Percentiles rank a stretch among this genome's conserved stretches.
Conservation (phyloP, 2,329 filamentous ascomycete genomes). For the Pestalotiopsis sp. region DNA sequence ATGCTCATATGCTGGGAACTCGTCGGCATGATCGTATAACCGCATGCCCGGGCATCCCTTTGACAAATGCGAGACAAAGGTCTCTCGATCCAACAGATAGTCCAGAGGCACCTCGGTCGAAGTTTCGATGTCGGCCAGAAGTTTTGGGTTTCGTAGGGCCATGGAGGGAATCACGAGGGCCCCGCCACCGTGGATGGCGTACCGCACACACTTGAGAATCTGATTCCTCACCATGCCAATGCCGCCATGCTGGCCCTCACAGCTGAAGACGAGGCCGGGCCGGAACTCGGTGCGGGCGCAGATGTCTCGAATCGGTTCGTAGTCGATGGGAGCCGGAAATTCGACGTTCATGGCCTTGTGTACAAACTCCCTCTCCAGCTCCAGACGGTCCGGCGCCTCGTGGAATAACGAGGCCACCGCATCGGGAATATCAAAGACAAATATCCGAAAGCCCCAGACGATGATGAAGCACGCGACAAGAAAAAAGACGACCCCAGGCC, state of each 20-base stretch:
- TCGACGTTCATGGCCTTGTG: slow-evolving; percentile 31
- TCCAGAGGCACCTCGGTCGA: slow-evolving; percentile 28
- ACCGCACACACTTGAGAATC: slow-evolving; percentile 42
- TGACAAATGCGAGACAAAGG: slow-evolving; percentile 26
- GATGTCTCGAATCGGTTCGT: slow-evolving; percentile 32
- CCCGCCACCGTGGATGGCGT: slow-evolving; percentile 38
- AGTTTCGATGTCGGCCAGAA: slow-evolving; percentile 33
- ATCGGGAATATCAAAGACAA: slow-evolving; percentile 16
- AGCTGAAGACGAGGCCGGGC: slow-evolving; percentile 37
- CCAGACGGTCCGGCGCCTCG: slow-evolving; percentile 11
- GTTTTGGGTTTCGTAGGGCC: slow-evolving; percentile 31
- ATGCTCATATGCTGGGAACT: slow-evolving; percentile 27
- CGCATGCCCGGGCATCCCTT: slow-evolving; percentile 29
- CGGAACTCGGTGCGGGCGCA: slow-evolving; percentile 35
- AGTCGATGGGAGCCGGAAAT: slow-evolving; percentile 36
- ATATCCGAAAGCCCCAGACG: slow-evolving; percentile 16
- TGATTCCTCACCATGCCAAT: slow-evolving; percentile 42
- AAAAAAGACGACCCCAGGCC: slow-evolving; percentile 14
- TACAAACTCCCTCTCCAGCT: slow-evolving; percentile 22
- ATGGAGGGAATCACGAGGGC: slow-evolving; percentile 38
- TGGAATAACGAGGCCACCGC: slow-evolving; percentile 14
- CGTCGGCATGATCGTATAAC: slow-evolving; percentile 27
- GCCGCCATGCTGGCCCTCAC: slow-evolving; percentile 40
- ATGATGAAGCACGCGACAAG: slow-evolving; percentile 13
- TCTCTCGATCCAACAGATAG: slow-evolving; percentile 28